phyloP scores from a whole-genome alignment of 2,329 filamentous ascomycete genomes.

The Trichoderma harzianum region DNA sequence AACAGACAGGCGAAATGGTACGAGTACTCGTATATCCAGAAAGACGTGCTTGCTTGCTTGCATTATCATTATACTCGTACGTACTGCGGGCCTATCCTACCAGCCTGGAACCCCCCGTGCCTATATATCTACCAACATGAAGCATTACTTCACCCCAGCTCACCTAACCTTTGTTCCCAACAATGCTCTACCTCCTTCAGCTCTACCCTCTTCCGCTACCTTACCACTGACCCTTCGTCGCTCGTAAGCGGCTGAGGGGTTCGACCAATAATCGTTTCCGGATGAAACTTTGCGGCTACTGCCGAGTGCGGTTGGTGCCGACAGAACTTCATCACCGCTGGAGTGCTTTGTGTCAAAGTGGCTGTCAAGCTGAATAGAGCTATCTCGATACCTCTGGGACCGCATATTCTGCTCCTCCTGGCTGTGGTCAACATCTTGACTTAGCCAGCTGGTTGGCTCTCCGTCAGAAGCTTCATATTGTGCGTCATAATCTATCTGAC shows the following conservation, averaged over 20 bases:
- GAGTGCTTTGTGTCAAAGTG: slow-evolving; percentile 56
- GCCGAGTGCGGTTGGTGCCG: slow-evolving; percentile 53
- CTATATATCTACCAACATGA: not conserved
- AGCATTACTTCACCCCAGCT: not conserved
- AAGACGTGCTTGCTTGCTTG: not conserved
- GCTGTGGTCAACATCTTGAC: slow-evolving; percentile 46
- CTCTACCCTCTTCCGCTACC: slow-evolving; percentile 66
- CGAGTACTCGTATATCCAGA: not conserved
- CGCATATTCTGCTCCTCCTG: slow-evolving; percentile 25
- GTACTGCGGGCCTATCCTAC: not conserved
- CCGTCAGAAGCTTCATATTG: slow-evolving; percentile 46
- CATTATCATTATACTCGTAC: not conserved
- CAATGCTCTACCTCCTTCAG: slow-evolving; percentile 17
- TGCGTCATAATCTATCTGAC: slow-evolving; percentile 25
- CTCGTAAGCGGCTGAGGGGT: slow-evolving; percentile 32
- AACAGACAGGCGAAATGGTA: not conserved
- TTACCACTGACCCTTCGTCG: slow-evolving; percentile 69
- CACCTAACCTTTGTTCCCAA: not conserved
- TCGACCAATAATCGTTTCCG: slow-evolving; percentile 52
- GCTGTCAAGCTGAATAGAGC: slow-evolving; percentile 48
- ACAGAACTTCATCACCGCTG: slow-evolving; percentile 52
- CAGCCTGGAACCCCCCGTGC: not conserved
- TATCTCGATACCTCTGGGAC: slow-evolving; percentile 32
- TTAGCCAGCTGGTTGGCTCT: slow-evolving; percentile 39
- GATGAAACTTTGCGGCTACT: slow-evolving; percentile 53